Conservation (phyloP, 441 rosid genomes). For the Geranium incanum region DNA sequence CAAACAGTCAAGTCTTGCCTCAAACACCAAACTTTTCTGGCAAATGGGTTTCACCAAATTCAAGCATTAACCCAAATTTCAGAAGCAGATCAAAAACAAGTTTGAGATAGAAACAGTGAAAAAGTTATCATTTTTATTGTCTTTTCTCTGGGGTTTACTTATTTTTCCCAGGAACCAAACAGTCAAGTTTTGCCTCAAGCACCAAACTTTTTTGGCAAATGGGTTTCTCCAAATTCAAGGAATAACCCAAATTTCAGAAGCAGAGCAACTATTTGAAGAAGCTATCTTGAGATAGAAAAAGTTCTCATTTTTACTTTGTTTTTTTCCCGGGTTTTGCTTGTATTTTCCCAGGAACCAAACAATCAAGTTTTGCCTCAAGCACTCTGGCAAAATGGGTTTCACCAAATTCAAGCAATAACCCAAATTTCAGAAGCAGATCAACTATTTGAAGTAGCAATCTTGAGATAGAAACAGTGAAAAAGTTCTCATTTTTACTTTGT, state of each 20-base stretch:
- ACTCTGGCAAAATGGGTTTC: conserved; percentile 13
- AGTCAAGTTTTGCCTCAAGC: not conserved
- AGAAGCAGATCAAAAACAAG: conserved; percentile 14
- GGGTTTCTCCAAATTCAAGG: no score
- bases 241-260: no score
- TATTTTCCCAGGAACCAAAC: no score
- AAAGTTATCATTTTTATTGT: conserved; percentile 2
- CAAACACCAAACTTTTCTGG: no score
- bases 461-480: conserved; percentile 8
- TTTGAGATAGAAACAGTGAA: conserved; percentile 6
- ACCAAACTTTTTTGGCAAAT: no score
- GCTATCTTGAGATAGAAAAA: no score
- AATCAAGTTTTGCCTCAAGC: no score
- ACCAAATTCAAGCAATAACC: conserved; percentile 30
- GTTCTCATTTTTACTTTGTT: no score
- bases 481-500: conserved; percentile 2
- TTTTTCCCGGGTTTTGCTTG: no score
- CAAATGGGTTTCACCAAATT: conserved; percentile 22
- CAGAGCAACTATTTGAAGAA: no score
- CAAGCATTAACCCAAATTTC: conserved; percentile 28
- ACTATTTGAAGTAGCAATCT: conserved; percentile 15
- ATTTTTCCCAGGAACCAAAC: conserved; percentile 7
- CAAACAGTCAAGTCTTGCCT: no score
- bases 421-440: conserved; percentile 18
- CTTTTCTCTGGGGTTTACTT: not conserved